These are phyloP conservation scores for Globisporangium nodosum DNA, from an alignment of 352 stramenopile genomes.

Conservation along the genomic window DNA sequence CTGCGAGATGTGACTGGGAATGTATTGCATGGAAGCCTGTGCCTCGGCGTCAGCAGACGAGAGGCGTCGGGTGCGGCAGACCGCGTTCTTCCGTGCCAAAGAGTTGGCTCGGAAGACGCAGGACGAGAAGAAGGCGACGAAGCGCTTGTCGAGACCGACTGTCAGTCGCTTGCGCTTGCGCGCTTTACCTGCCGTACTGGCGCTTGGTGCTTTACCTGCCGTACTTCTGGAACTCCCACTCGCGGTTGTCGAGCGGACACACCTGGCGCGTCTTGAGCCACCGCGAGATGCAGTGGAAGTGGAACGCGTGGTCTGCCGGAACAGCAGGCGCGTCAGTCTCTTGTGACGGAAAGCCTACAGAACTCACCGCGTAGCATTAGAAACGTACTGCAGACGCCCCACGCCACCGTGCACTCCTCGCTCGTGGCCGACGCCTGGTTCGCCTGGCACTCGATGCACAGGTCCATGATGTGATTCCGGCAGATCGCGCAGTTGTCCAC, in stretches of 20 bases:
- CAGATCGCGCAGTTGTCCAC: slow-evolving; percentile 97
- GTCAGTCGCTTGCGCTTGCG: background rate
- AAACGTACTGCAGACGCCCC: slow-evolving; percentile 81
- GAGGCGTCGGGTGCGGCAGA: too few species aligned
- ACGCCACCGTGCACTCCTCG: slow-evolving; percentile 85
- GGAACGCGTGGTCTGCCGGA: slow-evolving; percentile 96
- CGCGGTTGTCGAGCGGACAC: slow-evolving; percentile 99
- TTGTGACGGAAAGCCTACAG: slow-evolving; percentile 1
- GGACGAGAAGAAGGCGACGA: too few species aligned
- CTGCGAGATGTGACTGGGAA: background rate
- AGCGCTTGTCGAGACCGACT: too few species aligned
- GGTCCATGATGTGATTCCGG: slow-evolving; percentile 99
- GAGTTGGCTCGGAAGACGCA: too few species aligned
- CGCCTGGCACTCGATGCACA: slow-evolving; percentile 99
- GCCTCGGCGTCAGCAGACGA: too few species aligned
- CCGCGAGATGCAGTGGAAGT: slow-evolving; percentile 99
- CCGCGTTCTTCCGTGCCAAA: too few species aligned
- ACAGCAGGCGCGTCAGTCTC: slow-evolving; percentile 48
- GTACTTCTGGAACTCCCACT: slow-evolving; percentile 99
- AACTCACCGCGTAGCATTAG: background rate
- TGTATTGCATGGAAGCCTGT: background rate
- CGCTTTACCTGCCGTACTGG: slow-evolving; percentile 65
- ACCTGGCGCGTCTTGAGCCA: slow-evolving; percentile 99
- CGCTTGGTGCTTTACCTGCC: slow-evolving; percentile 45
- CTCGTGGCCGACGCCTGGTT: slow-evolving; percentile 87